Conservation (phyloP, 306 rosid genomes). For the Vigna nakashimae region DNA sequence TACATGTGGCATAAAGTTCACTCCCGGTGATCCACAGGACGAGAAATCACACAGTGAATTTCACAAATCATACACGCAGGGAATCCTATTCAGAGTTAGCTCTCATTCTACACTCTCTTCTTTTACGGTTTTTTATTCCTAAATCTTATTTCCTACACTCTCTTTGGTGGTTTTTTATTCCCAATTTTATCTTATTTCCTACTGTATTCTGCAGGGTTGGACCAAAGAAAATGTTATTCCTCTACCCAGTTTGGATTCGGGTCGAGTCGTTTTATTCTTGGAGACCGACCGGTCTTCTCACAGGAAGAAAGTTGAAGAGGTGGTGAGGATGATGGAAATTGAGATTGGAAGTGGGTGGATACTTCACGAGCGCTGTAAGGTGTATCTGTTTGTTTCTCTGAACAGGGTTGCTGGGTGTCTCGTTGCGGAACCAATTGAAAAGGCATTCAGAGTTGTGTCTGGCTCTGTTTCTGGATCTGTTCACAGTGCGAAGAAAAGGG, state of each 20-base stretch:
- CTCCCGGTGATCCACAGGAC: constrained; percentile 68
- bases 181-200: background rate
- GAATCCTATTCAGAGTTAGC: constrained; percentile 72
- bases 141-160: background rate
- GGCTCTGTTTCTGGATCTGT: constrained; percentile 43
- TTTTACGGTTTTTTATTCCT: background rate
- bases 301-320: constrained; percentile 73
- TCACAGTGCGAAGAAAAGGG: constrained; percentile 39
- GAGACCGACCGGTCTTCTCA: constrained; percentile 64
- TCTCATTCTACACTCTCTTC: background rate
- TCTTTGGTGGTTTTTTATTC: background rate
- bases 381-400: constrained; percentile 67
- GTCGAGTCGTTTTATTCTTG: constrained; percentile 65
- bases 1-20: constrained; percentile 66
- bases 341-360: constrained; percentile 85
- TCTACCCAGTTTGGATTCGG: constrained; percentile 36
- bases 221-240: constrained; percentile 58
- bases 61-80: constrained; percentile 66
- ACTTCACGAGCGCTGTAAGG: constrained; percentile 71
- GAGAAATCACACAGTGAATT: constrained; percentile 78
- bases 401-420: constrained; percentile 70
- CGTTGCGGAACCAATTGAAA: constrained; percentile 71
- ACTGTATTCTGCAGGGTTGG: constrained; percentile 67
- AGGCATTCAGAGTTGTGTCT: constrained; percentile 72
- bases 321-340: constrained; percentile 77